Evolutionary conservation across 176 grass and related monocot species (phyloP), one percentile per base, ranked within the genome.

Genomic region (Metroxylon sagu): DNA sequence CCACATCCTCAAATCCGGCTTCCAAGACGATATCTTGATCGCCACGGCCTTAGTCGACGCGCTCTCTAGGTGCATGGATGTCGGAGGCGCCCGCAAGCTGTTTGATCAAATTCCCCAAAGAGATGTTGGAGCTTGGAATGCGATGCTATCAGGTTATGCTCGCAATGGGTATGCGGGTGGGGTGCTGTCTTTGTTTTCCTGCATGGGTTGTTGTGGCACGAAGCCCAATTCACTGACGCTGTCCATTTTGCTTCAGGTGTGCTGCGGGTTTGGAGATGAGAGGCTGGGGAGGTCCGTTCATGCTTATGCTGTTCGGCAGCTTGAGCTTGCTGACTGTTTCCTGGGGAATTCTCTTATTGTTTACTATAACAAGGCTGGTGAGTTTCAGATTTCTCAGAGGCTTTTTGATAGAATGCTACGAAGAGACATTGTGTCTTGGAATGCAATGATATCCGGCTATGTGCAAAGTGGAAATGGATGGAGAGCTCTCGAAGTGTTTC

Each of bases 341-440:
- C 60, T 71, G 68, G 39, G 30, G 17, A 71, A 71, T 71, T 71
- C 68, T 6, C 56, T 71, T 29, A 25, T 71, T 60, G 68, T 71
- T 19, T 71, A 60, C 56, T 71, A 71, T 49, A 71, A 60, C 56
- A 71, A 29, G 56, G 16, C 6, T 6, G 68, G 56, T 3, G 56
- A 71, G 29, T 39, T 26, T 29, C 68, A 71, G 60, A 29, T 60
- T 26, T 59, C 68, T 15, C 48, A 71, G 56, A 60, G 31, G 29
- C 14, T 71, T 27, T 71, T 71, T 29, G 16, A 52, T 39, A 60
- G 39, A 25, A 60, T 71, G 55, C 16, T 18, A 17, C 23, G 5
- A 60, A 71, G 56, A 51, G 56, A 71, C 52, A 57, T 28, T 17
- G 68, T 71, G 4, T 60, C 68, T 6, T 71, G 68, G 68, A 71